A percentile compares a stretch with the other conserved stretches of the same genome.
These are phyloP conservation scores for Herpetomonas samuelpessoai DNA, from an alignment of 208 protist genomes.

Conservation along the genomic window DNA sequence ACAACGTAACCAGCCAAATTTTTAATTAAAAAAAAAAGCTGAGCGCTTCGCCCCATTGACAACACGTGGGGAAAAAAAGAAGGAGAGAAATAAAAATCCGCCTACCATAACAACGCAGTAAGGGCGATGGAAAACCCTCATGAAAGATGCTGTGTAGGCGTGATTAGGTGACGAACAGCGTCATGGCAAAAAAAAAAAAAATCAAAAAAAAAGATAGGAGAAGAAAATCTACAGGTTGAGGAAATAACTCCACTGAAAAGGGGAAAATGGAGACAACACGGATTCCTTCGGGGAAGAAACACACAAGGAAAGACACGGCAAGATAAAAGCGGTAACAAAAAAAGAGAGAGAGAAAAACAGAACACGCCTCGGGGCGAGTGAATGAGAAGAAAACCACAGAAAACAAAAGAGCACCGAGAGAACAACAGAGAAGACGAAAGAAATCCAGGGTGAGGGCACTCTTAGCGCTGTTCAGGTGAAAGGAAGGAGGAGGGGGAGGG, in stretches of 20 bases:
- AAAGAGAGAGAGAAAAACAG: constrained; percentile 8
- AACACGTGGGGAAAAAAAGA: too few relatives aligned
- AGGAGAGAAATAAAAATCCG: too few relatives aligned
- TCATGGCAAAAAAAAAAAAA: constrained; percentile 11
- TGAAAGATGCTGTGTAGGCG: background rate
- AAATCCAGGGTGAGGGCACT: constrained; percentile 3
- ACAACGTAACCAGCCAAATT: too few relatives aligned
- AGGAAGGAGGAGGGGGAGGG: background rate
- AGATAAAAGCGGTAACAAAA: constrained; percentile 15
- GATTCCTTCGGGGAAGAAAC: too few relatives aligned
- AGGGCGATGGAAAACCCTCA: background rate
- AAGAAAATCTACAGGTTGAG: too few relatives aligned
- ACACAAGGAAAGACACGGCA: too few relatives aligned
- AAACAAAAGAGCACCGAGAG: constrained; percentile 2
- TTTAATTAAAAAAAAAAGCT: too few relatives aligned
- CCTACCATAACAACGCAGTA: too few relatives aligned
- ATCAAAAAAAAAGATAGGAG: constrained; percentile 3
- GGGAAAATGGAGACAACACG: too few relatives aligned
- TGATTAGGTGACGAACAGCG: background rate
- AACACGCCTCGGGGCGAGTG: background rate
- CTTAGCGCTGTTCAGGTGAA: background rate
- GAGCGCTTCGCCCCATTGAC: too few relatives aligned
- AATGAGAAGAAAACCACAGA: background rate
- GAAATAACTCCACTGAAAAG: too few relatives aligned
- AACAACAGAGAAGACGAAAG: constrained; percentile 8